Base-by-base conservation (phyloP, 352 stramenopile species). In the Phytophthora sp. region DNA sequence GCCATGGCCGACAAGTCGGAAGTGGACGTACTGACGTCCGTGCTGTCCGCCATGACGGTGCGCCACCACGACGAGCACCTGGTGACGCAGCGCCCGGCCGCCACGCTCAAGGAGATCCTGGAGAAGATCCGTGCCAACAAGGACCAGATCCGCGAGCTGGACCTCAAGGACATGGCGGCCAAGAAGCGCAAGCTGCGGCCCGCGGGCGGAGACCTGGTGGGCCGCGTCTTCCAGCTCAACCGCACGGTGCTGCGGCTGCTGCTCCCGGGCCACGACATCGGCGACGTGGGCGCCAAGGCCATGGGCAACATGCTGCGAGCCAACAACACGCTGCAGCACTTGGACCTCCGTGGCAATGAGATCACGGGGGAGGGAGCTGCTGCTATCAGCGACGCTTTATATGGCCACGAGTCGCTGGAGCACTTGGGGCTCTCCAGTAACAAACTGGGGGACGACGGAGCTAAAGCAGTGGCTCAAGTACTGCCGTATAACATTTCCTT, bases 51-150 rank as follows among this genome's bases (percentile, higher is more conserved):
- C 27, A 67, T 80, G 63, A 70, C 68, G 5, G 56, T 76, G 28
- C 58, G 52, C 10, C 69, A 76, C 65, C 15, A 76, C 24, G 62
- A 74, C 37, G 54, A 60, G 35, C 49, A 70, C 54, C 68, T 77
- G 21, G 59, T 84, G 35, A 71, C 71, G 21, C 68, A 83, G 44
- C 61, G 64, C 30, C 74, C 74, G 26, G 55, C 52, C 23, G 54
- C 57, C 27, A 81, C 71, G 11, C 61, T 87, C 11, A 83, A 83
- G 58, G 73, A 82, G 34, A 80, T 82, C 44, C 70, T 87, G 39
- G 77, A 87, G 45, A 76, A 68, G 50, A 76, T 87, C 53, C 78
- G 77, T 27, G 58, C 70, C 24, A 87, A 87, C 54, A 71, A 87
- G 59, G 75, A 79, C 18, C 38, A 61, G 32, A 82, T 87, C 62